These are phyloP conservation scores for Suhomyces ambrosiae DNA, from an alignment of 1,139 yeast species.

Conservation along the genomic window DNA sequence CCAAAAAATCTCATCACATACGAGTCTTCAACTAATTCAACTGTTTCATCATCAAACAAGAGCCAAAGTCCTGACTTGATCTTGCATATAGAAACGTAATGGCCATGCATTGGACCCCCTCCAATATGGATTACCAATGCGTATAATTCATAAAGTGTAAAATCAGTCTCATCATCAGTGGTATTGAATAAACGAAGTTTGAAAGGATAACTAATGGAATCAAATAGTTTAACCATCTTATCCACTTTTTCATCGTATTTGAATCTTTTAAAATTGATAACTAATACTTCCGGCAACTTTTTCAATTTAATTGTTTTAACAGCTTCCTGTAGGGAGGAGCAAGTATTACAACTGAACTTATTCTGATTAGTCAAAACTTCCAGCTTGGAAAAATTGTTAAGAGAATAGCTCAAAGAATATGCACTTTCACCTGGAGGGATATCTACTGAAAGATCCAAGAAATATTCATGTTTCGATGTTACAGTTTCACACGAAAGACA, in stretches of 20 bases:
- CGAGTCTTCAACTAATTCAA: conserved; percentile 81
- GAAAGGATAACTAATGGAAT: conserved; percentile 80
- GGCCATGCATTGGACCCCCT: conserved; percentile 98
- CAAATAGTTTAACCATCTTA: conserved; percentile 82
- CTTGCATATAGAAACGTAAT: conserved; percentile 85
- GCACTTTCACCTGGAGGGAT: conserved; percentile 72
- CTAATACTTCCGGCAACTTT: conserved; percentile 73
- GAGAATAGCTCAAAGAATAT: conserved; percentile 64
- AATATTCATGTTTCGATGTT: conserved; percentile 81
- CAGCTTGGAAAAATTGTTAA: conserved; percentile 78
- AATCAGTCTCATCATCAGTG: conserved; percentile 48
- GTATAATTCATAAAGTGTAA: conserved; percentile 71
- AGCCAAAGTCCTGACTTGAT: conserved; percentile 84
- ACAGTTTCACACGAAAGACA: conserved; percentile 90
- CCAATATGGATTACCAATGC: conserved; percentile 94
- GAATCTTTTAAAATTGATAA: conserved; percentile 86
- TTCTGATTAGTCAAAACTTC: conserved; percentile 86
- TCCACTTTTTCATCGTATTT: conserved; percentile 85
- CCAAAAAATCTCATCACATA: conserved; percentile 89
- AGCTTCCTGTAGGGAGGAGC: conserved; percentile 92
- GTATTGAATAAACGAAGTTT: conserved; percentile 75
- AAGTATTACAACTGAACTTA: conserved; percentile 89
- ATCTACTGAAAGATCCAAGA: conserved; percentile 84
- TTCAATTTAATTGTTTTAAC: conserved; percentile 86
- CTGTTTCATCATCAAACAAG: conserved; percentile 92